Percentiles rank a stretch among this genome's conserved stretches.
Evolutionary conservation across 345 rosid genomes (phyloP).

Genomic region (Raphanus raphanistrum): DNA sequence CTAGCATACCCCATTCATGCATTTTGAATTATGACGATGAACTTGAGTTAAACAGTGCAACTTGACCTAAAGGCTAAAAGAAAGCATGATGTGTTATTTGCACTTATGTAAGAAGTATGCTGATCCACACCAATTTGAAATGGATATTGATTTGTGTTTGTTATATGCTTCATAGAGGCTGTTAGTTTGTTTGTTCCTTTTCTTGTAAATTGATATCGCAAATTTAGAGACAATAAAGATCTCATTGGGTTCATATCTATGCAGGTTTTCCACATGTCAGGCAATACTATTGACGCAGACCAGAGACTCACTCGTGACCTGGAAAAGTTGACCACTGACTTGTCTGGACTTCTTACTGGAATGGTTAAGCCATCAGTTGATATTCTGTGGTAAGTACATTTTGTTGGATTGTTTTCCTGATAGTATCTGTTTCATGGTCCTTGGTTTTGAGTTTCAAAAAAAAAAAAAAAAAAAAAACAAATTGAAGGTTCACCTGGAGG

Average conservation of each 20-base stretch:
- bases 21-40: constrained; percentile 9
- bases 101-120: background rate
- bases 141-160: background rate
- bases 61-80: constrained; percentile 7
- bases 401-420: background rate
- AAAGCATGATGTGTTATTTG: constrained; percentile 11
- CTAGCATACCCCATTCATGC: constrained; percentile 9
- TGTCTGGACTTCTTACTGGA: constrained; percentile 92
- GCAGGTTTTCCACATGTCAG: constrained; percentile 88
- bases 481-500: constrained; percentile 94
- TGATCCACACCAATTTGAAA: constrained; percentile 6
- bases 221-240: constrained; percentile 9
- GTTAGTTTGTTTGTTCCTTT: background rate
- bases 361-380: constrained; percentile 98
- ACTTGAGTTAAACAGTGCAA: constrained; percentile 2
- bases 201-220: constrained; percentile 9
- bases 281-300: constrained; percentile 87
- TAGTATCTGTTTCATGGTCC: background rate
- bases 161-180: constrained; percentile 21
- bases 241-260: constrained; percentile 20
- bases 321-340: constrained; percentile 78
- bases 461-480: no score
- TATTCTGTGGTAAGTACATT: constrained; percentile 75
- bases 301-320: constrained; percentile 95
- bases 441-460: background rate